Conservation (phyloP, 23 red algal species). For the Agarophyton chilense region DNA sequence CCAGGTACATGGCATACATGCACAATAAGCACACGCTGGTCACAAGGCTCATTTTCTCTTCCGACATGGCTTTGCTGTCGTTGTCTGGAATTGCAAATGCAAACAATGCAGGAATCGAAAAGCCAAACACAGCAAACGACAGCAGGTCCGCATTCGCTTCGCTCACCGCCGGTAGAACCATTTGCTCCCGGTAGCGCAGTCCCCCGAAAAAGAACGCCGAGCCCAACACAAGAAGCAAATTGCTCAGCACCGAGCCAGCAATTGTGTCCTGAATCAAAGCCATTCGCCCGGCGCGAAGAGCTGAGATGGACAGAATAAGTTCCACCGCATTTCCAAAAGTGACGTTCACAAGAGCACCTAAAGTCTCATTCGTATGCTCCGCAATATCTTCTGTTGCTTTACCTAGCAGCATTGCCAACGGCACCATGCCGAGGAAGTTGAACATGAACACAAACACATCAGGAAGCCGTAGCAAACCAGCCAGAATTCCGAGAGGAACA, state of each 20-base stretch:
- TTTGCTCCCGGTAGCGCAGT: slow-evolving; percentile 73
- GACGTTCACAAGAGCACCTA: slow-evolving; percentile 92
- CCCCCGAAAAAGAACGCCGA: slow-evolving; percentile 92
- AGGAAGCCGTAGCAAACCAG: slow-evolving; percentile 29
- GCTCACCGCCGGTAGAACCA: slow-evolving; percentile 65
- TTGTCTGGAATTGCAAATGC: slow-evolving; percentile 47
- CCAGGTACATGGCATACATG: slow-evolving; percentile 82
- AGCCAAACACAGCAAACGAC: slow-evolving; percentile 83
- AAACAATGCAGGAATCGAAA: slow-evolving; percentile 86
- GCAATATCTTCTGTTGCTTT: slow-evolving; percentile 94
- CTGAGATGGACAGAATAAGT: slow-evolving; percentile 86
- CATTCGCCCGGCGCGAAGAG: slow-evolving; percentile 73
- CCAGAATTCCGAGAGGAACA: slow-evolving; percentile 76
- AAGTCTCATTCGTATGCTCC: slow-evolving; percentile 82
- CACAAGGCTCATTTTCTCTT: slow-evolving; percentile 69
- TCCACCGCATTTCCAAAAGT: slow-evolving; percentile 99
- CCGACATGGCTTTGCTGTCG: background rate
- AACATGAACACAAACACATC: slow-evolving; percentile 59
- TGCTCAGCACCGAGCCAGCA: slow-evolving; percentile 92
- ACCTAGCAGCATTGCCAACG: slow-evolving; percentile 88
- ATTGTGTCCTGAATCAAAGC: slow-evolving; percentile 90
- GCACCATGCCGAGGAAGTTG: slow-evolving; percentile 94
- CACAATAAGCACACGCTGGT: slow-evolving; percentile 71
- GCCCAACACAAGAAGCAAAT: slow-evolving; percentile 91
- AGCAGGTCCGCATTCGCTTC: slow-evolving; percentile 86